Percentiles rank a stretch among this genome's conserved stretches.
Conservation (phyloP, 345 rosid species). For the Gossypium stocksii region DNA sequence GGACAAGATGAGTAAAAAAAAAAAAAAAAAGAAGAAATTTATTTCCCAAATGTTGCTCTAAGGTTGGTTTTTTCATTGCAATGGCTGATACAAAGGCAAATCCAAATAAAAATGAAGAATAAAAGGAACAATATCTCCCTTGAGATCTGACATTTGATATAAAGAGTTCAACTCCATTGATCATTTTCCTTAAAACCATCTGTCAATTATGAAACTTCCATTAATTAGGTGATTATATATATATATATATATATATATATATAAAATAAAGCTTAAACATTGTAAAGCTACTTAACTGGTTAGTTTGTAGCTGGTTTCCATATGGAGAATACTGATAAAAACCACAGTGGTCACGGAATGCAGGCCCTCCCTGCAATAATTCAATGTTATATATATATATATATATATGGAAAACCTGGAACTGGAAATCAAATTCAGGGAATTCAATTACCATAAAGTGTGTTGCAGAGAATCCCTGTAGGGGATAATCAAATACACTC, state of each 20-base stretch:
- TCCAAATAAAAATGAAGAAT: too few relatives aligned
- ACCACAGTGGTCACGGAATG: constrained; percentile 35
- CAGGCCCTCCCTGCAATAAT: constrained; percentile 46
- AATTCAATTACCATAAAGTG: constrained; percentile 46
- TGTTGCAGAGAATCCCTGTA: constrained; percentile 58
- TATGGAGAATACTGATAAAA: constrained; percentile 37
- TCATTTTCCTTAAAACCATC: constrained; percentile 36
- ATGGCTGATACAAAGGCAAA: too few relatives aligned
- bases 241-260: too few relatives aligned
- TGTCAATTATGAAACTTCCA: constrained; percentile 19
- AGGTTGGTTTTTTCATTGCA: too few relatives aligned
- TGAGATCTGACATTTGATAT: too few relatives aligned
- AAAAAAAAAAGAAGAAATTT: neutral
- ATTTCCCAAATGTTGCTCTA: too few relatives aligned
- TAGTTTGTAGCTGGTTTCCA: constrained; percentile 41
- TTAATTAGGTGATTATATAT: neutral
- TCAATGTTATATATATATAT: neutral
- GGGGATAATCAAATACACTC: constrained; percentile 54
- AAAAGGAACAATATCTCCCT: too few relatives aligned
- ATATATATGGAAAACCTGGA: neutral
- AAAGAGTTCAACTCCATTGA: too few relatives aligned
- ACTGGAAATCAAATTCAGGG: neutral
- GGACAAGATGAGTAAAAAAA: neutral
- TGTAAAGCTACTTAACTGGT: constrained; percentile 38
- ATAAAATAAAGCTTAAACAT: too few relatives aligned